phyloP scores from a whole-genome alignment of 2,329 filamentous ascomycete species.

The Rhynchosporium graminicola region DNA sequence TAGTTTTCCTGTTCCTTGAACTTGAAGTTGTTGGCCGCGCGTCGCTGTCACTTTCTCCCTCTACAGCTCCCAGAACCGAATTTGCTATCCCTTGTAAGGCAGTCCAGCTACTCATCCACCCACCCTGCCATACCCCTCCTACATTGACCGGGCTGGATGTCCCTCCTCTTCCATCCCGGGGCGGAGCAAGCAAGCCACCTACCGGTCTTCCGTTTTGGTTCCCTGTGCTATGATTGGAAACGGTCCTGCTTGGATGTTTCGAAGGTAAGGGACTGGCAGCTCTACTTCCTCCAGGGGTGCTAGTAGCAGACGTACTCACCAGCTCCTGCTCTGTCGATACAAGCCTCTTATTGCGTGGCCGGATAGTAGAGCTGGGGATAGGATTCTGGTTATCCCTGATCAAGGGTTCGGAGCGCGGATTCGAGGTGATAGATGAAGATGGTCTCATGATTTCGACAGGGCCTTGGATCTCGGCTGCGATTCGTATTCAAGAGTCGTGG shows the following conservation, averaged over 20 bases:
- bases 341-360: constrained; percentile 38
- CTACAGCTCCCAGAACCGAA: constrained; percentile 38
- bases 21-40: constrained; percentile 17
- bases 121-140: constrained; percentile 31
- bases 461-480: background rate
- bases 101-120: constrained; percentile 39
- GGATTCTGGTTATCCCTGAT: constrained; percentile 8
- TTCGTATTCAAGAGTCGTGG: background rate
- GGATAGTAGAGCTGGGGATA: constrained; percentile 29
- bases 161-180: constrained; percentile 13
- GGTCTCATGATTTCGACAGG: constrained; percentile 25
- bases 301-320: constrained; percentile 33
- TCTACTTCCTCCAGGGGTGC: constrained; percentile 46
- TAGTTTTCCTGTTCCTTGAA: constrained; percentile 18
- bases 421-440: constrained; percentile 14
- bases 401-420: constrained; percentile 4
- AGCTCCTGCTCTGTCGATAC: constrained; percentile 39
- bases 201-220: constrained; percentile 15
- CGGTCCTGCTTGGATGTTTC: constrained; percentile 41
- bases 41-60: constrained; percentile 16
- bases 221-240: constrained; percentile 1
- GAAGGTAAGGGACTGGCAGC: constrained; percentile 52
- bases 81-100: constrained; percentile 39
- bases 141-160: constrained; percentile 21
- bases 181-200: constrained; percentile 27